Percentiles rank a stretch among this genome's conserved stretches.
phyloP scores from a whole-genome alignment of 257 asterid genomes.

The Anisodus acutangulus region DNA sequence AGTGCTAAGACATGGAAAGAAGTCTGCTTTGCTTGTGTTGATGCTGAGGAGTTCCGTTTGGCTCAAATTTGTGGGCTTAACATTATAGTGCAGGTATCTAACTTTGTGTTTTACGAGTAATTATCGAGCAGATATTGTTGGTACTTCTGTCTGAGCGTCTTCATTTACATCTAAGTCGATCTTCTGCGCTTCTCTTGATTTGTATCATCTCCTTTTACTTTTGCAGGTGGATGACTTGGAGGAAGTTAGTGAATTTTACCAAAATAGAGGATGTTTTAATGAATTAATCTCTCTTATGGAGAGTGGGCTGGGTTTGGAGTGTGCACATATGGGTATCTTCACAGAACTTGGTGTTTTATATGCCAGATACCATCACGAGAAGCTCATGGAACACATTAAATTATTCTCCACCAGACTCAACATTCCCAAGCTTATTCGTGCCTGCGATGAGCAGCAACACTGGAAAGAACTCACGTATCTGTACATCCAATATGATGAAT shows the following conservation, averaged over 20 bases:
- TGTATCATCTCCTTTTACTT: conserved; percentile 21
- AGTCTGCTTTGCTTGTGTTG: conserved; percentile 98
- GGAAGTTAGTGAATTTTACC: conserved; percentile 97
- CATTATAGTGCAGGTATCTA: conserved; percentile 90
- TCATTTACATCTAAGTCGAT: conserved; percentile 23
- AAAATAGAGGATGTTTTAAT: conserved; percentile 96
- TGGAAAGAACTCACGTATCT: conserved; percentile 95
- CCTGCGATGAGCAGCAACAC: conserved; percentile 99
- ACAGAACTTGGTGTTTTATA: conserved; percentile 97
- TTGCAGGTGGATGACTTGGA: conserved; percentile 96
- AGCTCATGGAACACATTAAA: conserved; percentile 98
- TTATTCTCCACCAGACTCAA: conserved; percentile 93
- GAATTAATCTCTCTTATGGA: conserved; percentile 98
- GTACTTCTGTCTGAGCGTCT: conserved; percentile 9
- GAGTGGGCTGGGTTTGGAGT: conserved; percentile 98
- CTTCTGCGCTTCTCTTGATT: neutral
- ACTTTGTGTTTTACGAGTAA: conserved; percentile 18
- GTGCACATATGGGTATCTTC: conserved; percentile 99
- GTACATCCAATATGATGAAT: conserved; percentile 94
- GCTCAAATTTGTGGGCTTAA: conserved; percentile 99
- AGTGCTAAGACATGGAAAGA: conserved; percentile 99
- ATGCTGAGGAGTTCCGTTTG: conserved; percentile 99
- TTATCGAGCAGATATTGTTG: neutral
- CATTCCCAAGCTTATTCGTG: conserved; percentile 96
- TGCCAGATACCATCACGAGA: conserved; percentile 98